Conservation (phyloP, 805 yeast species). For the Lipomyces mesembrius region DNA sequence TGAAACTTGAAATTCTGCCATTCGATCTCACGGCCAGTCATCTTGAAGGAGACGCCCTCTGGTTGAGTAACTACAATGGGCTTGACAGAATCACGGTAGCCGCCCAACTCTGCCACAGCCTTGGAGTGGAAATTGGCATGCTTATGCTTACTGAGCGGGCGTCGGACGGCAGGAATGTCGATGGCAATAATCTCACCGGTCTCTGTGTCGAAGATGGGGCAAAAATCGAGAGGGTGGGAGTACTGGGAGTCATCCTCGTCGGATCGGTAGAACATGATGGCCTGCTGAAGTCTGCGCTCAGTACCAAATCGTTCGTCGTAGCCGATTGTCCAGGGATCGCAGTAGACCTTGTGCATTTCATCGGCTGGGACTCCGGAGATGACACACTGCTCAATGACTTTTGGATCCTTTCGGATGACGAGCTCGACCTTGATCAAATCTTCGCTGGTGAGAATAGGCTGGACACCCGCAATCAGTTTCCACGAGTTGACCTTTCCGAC, state of each 20-base stretch:
- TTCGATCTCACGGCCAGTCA: conserved; percentile 69
- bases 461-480: conserved; percentile 61
- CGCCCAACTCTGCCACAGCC: conserved; percentile 62
- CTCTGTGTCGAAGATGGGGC: conserved; percentile 80
- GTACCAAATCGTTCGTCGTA: conserved; percentile 81
- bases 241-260: conserved; percentile 77
- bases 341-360: conserved; percentile 64
- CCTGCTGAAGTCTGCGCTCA: conserved; percentile 75
- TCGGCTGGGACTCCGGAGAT: conserved; percentile 67
- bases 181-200: conserved; percentile 69
- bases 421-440: conserved; percentile 68
- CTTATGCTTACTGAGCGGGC: conserved; percentile 68
- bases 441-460: conserved; percentile 74
- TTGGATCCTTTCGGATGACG: conserved; percentile 69
- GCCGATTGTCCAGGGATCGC: conserved; percentile 75
- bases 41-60: conserved; percentile 76
- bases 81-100: conserved; percentile 64
- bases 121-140: conserved; percentile 73
- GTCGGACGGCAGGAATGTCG: conserved; percentile 75
- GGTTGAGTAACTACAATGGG: conserved; percentile 79
- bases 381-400: conserved; percentile 72
- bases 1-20: conserved; percentile 83
- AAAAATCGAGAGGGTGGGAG: conserved; percentile 72
- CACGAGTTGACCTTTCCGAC: conserved; percentile 54
- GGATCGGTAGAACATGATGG: conserved; percentile 75